These are phyloP conservation scores for Oxytropis ochrocephala DNA, from an alignment of 306 rosid genomes.

Conservation along the genomic window DNA sequence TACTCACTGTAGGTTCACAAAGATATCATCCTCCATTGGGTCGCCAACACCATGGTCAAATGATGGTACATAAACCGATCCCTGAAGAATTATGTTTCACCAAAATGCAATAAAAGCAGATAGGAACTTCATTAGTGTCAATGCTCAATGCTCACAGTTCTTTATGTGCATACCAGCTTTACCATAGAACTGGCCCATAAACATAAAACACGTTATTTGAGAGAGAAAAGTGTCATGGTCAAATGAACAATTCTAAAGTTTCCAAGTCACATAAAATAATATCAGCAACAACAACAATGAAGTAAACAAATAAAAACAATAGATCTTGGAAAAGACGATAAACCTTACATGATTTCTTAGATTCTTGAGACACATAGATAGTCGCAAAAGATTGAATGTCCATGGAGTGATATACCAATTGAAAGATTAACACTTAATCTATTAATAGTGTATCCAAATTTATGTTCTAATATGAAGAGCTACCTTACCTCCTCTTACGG, in stretches of 20 bases:
- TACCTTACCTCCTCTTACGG: conserved; percentile 90
- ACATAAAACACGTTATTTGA: conserved; percentile 15
- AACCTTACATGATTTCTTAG: conserved; percentile 57
- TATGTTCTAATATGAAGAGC: conserved; percentile 20
- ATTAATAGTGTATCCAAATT: conserved; percentile 25
- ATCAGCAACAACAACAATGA: neutral
- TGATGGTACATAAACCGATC: conserved; percentile 86
- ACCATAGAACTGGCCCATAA: no score
- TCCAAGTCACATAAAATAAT: neutral
- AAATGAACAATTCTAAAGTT: conserved; percentile 10
- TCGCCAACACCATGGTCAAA: conserved; percentile 92
- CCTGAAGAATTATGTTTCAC: conserved; percentile 52
- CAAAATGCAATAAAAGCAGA: conserved; percentile 23
- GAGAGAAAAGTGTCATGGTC: neutral
- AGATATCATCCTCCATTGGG: conserved; percentile 81
- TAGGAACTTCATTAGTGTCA: conserved; percentile 18
- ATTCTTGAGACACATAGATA: conserved; percentile 62
- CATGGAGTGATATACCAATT: conserved; percentile 74
- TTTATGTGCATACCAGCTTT: conserved; percentile 5
- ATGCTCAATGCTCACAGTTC: conserved; percentile 4
- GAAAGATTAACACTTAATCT: conserved; percentile 30
- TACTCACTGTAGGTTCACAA: conserved; percentile 73
- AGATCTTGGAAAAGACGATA: conserved; percentile 18
- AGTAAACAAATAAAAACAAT: neutral
- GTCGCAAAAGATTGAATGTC: conserved; percentile 78